Evolutionary conservation across 2,329 filamentous ascomycete genomes (phyloP).

Genomic region (Dendrostoma leiphaemia): DNA sequence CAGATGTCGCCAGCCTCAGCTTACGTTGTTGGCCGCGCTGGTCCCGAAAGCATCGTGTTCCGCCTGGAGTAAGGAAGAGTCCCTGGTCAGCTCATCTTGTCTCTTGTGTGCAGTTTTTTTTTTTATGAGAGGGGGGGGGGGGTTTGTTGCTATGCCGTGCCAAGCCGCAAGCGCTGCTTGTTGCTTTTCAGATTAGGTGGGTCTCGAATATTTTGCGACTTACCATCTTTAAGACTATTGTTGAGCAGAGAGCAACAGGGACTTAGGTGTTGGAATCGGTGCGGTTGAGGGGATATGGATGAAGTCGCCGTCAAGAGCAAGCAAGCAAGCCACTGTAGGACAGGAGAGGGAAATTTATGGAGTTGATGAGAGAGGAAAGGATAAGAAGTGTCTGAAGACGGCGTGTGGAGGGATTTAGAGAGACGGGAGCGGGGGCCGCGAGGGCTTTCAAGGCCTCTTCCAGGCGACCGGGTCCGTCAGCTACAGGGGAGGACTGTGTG

Average conservation of each 20-base stretch:
- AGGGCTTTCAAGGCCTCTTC: background rate
- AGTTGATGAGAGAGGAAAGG: background rate
- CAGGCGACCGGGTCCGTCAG: conserved; percentile 4
- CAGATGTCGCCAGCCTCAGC: background rate
- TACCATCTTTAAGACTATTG: conserved; percentile 2
- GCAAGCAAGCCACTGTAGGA: background rate
- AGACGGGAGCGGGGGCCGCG: background rate
- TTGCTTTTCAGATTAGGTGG: background rate
- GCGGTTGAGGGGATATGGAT: background rate
- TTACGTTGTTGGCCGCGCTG: background rate
- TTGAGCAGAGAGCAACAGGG: background rate
- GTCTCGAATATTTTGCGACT: background rate
- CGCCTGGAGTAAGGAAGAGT: background rate
- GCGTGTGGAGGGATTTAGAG: conserved; percentile 1
- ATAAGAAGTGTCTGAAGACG: background rate
- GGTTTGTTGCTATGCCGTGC: background rate
- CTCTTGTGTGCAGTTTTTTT: background rate
- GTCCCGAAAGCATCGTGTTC: conserved; percentile 6
- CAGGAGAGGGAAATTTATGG: background rate
- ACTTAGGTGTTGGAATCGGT: background rate
- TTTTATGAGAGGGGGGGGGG: background rate
- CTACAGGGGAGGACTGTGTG: background rate
- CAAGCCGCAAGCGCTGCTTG: background rate
- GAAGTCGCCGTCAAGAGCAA: background rate
- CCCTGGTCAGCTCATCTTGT: background rate